Evolutionary conservation across 2,329 filamentous ascomycete species (phyloP).

Genomic region (Fusarium pilosicola): DNA sequence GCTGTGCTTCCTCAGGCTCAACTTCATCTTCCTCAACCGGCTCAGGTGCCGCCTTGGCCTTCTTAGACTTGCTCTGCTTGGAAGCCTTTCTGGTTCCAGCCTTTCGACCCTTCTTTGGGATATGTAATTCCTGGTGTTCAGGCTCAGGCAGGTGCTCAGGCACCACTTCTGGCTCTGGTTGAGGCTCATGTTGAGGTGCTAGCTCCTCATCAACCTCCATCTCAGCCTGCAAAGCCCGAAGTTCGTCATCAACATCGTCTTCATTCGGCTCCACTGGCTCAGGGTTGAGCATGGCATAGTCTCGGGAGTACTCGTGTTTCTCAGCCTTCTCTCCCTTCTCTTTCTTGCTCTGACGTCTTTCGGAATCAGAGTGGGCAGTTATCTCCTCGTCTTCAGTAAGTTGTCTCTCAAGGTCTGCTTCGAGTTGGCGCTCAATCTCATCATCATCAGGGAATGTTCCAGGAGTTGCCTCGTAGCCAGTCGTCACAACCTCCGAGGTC

Average conservation of each 20-base stretch:
- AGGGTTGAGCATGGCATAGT: conserved; percentile 65
- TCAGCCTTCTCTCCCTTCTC: conserved; percentile 43
- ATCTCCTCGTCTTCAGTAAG: conserved; percentile 64
- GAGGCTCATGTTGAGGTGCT: conserved; percentile 10
- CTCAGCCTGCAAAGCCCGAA: conserved; percentile 60
- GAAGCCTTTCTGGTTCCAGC: conserved; percentile 61
- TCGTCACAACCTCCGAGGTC: conserved; percentile 61
- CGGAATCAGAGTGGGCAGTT: conserved; percentile 58
- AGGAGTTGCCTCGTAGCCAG: conserved; percentile 54
- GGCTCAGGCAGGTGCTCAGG: conserved; percentile 19
- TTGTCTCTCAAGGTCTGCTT: conserved; percentile 70
- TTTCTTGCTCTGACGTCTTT: conserved; percentile 50
- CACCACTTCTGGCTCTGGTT: conserved; percentile 19
- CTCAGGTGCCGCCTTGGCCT: conserved; percentile 50
- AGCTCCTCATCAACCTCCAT: conserved; percentile 52
- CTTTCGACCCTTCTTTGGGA: conserved; percentile 67
- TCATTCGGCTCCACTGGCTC: conserved; percentile 57
- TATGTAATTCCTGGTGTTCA: conserved; percentile 50
- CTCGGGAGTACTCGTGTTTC: conserved; percentile 46
- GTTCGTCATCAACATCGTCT: conserved; percentile 61
- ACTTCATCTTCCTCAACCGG: conserved; percentile 38
- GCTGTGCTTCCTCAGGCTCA: conserved; percentile 14
- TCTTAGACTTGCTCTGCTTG: conserved; percentile 61
- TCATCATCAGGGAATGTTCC: conserved; percentile 65
- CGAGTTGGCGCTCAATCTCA: conserved; percentile 72